Evolutionary conservation across 2,329 filamentous ascomycete genomes (phyloP), one percentile per base, ranked within the genome.

Genomic region (Ophiocordyceps camponoti-leonardi): DNA sequence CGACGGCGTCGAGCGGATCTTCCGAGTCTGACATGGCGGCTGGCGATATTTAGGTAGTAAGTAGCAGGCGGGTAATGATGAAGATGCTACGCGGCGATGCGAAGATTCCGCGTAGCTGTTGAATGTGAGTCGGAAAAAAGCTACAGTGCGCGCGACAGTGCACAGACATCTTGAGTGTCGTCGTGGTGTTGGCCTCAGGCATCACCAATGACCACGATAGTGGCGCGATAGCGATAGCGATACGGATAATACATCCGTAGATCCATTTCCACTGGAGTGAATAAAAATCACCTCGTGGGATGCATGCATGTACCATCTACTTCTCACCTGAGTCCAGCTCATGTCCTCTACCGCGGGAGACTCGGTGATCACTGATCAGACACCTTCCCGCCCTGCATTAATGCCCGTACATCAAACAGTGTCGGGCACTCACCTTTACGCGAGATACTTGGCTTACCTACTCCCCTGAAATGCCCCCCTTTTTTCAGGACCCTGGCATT

Each of bases 21-120:
- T 77, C 73, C 1, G 71, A 72, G 52, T 76, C 72, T 18, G 73
- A 77, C 73, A 77, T 77, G 44, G 20, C 31, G 18, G n/a, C 26
- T 39, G 35, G n/a, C 35, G 35, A 39, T n/a, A 12, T 4, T 6
- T 18, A 28, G 4, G 4, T 28, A 28, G 26, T 23, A 28, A 11
- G 33, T 35, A 18, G n/a, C n/a, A n/a, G n/a, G 33, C 2, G 33
- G 39, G 12, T 12, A 20, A 19, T 18, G 19, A 13, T 14, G 19
- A n/a, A 22, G 39, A 41, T 8, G 39, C 19, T 19, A 41, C 1
- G 39, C 13, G 4, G 19, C 11, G 39, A 10, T 41, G 39, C 6
- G 20, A 2, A 14, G 11, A 6, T 37, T 18, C 2, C 35, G 2
- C 5, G 33, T 14, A 37, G 35, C 16, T 37, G 23, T 37, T 16